Base-by-base conservation (phyloP, 495 filamentous ascomycete species). In the Aspergillus heteromorphus region DNA sequence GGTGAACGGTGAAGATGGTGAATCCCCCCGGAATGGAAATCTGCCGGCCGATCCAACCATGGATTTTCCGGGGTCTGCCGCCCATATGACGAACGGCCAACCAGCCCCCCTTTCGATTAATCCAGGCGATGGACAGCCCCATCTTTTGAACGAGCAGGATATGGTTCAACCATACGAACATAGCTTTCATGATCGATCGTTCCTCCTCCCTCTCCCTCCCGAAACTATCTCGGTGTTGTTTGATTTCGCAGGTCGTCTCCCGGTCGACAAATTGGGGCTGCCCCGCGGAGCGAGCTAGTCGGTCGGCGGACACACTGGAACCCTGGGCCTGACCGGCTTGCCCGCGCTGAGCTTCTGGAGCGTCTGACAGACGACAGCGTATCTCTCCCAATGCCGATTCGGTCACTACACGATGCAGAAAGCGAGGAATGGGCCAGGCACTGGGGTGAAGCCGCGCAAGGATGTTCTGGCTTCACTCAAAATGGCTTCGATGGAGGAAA, bases 381-480 rank as follows among this genome's bases (percentile, higher is more conserved):
- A 3, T 30, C 42, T 42, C 54, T 67, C 62, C 58, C 58, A 57
- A 75, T 75, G 71, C 70, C 66, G 62, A 62, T 38, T 23, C 38
- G 49, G 53, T 61, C 51, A 50, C 48, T 34, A 54, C 57, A 64
- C 50, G 29, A 89, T 87, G 83, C 79, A 84, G 62, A 80, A 74
- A 64, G 82, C 82, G 74, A 87, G 82, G 68, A 83, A 81, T 72
- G 78, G 78, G 50, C 66, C 77, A 48, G 73, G 75, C 19, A 60
- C 73, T 30, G 73, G 73, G 49, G 76, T 68, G 51, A 65, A 69
- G 49, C 73, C 79, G 27, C 71, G 74, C 65, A 74, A 76, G 62
- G 71, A 86, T 72, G 83, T 92, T 58, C 70, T 95, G 61, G 80
- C 83, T 17, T 85, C 89, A 4, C 73, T 96, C 50, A 85, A 85